A percentile compares a stretch with the other conserved stretches of the same genome.
These are phyloP conservation scores for Metschnikowia continentalis DNA, from an alignment of 805 yeast species.

Conservation along the genomic window DNA sequence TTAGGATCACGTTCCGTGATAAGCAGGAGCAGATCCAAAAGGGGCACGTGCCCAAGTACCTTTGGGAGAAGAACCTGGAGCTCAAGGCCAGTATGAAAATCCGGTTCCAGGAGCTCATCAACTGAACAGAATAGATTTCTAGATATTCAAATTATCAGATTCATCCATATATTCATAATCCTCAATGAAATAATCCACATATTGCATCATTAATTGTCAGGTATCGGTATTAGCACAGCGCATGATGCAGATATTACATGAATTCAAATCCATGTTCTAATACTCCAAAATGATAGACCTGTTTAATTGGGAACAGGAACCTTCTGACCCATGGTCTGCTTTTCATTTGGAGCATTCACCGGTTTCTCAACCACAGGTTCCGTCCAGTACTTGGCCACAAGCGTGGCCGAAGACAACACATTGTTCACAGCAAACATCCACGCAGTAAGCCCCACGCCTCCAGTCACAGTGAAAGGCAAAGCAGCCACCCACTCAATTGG, in stretches of 20 bases:
- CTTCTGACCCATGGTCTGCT: background rate
- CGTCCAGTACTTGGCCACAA: constrained; percentile 16
- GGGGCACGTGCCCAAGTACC: constrained; percentile 11
- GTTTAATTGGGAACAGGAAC: background rate
- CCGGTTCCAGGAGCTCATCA: constrained; percentile 11
- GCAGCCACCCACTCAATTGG: constrained; percentile 53
- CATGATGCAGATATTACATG: no score
- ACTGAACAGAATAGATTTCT: background rate
- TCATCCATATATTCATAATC: no score
- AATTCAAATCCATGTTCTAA: no score
- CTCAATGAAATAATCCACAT: no score
- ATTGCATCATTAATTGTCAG: no score
- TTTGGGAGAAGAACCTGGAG: constrained; percentile 8
- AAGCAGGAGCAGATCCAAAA: constrained; percentile 7
- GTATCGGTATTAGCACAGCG: no score
- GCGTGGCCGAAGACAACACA: constrained; percentile 21
- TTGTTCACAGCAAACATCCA: constrained; percentile 48
- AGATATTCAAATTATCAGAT: no score
- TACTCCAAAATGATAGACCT: no score
- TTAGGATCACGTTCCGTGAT: constrained; percentile 3
- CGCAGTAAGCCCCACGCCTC: constrained; percentile 55
- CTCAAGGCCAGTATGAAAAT: constrained; percentile 10
- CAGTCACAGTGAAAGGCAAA: constrained; percentile 60
- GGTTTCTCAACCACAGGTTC: constrained; percentile 18
- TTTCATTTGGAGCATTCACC: background rate